These are phyloP conservation scores for Scheffersomyces spartinae DNA, from an alignment of 805 yeast species.

Conservation along the genomic window DNA sequence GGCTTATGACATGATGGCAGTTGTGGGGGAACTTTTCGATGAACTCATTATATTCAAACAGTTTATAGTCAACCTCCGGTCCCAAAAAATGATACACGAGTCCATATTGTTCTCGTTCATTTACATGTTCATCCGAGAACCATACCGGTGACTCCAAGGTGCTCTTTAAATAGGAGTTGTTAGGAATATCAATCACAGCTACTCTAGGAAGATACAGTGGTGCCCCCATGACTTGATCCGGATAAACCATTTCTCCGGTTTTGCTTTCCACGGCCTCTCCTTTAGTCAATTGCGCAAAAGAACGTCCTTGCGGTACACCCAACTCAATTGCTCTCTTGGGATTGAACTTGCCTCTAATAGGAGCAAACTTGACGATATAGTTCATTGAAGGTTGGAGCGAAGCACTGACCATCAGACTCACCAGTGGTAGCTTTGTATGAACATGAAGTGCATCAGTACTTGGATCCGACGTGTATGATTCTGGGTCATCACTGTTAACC, in stretches of 20 bases:
- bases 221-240: slow-evolving; percentile 65
- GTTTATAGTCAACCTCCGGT: slow-evolving; percentile 37
- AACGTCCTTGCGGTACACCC: slow-evolving; percentile 57
- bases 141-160: slow-evolving; percentile 8
- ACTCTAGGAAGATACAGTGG: slow-evolving; percentile 47
- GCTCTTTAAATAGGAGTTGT: slow-evolving; percentile 27
- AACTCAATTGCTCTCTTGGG: slow-evolving; percentile 51
- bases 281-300: slow-evolving; percentile 45
- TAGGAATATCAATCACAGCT: slow-evolving; percentile 67
- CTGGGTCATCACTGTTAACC: slow-evolving; percentile 26
- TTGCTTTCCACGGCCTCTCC: slow-evolving; percentile 48
- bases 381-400: slow-evolving; percentile 39
- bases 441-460: slow-evolving; percentile 27
- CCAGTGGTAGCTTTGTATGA: slow-evolving; percentile 21
- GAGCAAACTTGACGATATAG: slow-evolving; percentile 56
- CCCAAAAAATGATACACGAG: slow-evolving; percentile 71
- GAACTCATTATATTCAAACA: slow-evolving; percentile 34
- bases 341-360: slow-evolving; percentile 69
- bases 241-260: slow-evolving; percentile 46
- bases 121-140: slow-evolving; percentile 8
- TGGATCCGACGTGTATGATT: slow-evolving; percentile 25
- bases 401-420: slow-evolving; percentile 11
- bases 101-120: slow-evolving; percentile 17
- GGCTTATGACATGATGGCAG: slow-evolving; percentile 62
- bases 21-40: slow-evolving; percentile 41